These are phyloP conservation scores for Quercus ilex DNA, from an alignment of 306 rosid genomes.

Conservation along the genomic window DNA sequence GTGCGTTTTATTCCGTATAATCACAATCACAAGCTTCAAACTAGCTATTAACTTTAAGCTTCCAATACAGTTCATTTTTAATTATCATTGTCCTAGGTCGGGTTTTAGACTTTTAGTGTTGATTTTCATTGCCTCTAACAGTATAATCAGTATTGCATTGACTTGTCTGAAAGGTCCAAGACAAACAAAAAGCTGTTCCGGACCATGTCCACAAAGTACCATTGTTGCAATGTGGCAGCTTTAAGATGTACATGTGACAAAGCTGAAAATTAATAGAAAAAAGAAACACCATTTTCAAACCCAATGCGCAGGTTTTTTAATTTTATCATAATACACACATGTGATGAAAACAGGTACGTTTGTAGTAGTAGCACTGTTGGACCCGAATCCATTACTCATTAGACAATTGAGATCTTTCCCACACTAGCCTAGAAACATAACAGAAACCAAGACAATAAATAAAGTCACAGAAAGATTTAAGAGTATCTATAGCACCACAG, in stretches of 20 bases:
- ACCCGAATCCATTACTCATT: conserved; percentile 22
- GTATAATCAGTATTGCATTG: conserved; percentile 16
- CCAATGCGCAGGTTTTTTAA: conserved; percentile 4
- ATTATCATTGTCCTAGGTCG: not conserved
- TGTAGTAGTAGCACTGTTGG: conserved; percentile 9
- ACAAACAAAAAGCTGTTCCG: conserved; percentile 26
- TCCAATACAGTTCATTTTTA: not conserved
- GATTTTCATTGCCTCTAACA: not conserved
- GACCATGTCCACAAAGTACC: conserved; percentile 11
- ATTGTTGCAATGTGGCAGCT: conserved; percentile 23
- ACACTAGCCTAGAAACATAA: conserved; percentile 6
- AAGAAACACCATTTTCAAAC: not conserved
- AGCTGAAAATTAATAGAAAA: not conserved
- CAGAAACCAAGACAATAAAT: conserved; percentile 26
- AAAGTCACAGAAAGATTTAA: conserved; percentile 1
- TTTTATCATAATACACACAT: not conserved
- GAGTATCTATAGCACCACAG: not conserved
- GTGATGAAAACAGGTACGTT: not conserved
- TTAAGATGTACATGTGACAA: conserved; percentile 22
- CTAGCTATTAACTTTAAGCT: not conserved
- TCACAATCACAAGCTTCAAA: not conserved
- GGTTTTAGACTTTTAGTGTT: not conserved
- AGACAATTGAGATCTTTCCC: conserved; percentile 35
- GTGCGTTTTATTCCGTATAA: too few relatives aligned
- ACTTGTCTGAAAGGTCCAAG: conserved; percentile 34